These are phyloP conservation scores for Turritis glabra DNA, from an alignment of 345 rosid species.

Conservation along the genomic window DNA sequence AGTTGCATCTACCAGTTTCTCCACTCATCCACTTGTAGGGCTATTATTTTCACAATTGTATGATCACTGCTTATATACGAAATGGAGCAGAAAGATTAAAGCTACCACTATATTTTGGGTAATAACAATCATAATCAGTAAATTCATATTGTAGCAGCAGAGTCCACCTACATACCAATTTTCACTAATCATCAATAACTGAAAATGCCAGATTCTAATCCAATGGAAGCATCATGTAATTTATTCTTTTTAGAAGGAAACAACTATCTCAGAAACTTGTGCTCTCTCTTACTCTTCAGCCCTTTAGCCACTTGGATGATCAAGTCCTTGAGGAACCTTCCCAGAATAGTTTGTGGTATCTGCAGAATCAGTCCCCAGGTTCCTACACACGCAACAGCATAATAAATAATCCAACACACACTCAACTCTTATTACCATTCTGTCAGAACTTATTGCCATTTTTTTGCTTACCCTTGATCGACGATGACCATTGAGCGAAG, in stretches of 20 bases:
- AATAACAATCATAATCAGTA: neutral
- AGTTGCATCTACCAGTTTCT: conserved; percentile 24
- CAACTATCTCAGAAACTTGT: neutral
- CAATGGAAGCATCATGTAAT: conserved; percentile 18
- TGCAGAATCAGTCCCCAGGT: conserved; percentile 23
- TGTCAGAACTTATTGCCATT: neutral
- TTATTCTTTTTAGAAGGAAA: neutral
- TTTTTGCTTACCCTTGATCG: conserved; percentile 56
- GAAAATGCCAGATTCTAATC: neutral
- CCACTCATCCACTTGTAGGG: conserved; percentile 24
- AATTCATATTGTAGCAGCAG: neutral
- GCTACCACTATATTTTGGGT: neutral
- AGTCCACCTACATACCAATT: neutral
- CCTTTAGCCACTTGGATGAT: conserved; percentile 34
- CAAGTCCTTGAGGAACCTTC: conserved; percentile 32
- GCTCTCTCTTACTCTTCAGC: neutral
- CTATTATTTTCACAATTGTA: conserved; percentile 5
- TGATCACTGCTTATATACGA: neutral
- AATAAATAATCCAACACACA: neutral
- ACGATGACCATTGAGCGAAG: conserved; percentile 68
- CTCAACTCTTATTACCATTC: neutral
- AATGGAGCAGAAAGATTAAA: neutral
- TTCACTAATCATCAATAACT: neutral
- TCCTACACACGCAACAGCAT: conserved; percentile 21
- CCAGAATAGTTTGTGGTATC: conserved; percentile 35